A percentile compares a stretch with the other conserved stretches of the same genome.
Evolutionary conservation across 192 early-diverging fungal species (phyloP).

Genomic region (Coemansia sp.): DNA sequence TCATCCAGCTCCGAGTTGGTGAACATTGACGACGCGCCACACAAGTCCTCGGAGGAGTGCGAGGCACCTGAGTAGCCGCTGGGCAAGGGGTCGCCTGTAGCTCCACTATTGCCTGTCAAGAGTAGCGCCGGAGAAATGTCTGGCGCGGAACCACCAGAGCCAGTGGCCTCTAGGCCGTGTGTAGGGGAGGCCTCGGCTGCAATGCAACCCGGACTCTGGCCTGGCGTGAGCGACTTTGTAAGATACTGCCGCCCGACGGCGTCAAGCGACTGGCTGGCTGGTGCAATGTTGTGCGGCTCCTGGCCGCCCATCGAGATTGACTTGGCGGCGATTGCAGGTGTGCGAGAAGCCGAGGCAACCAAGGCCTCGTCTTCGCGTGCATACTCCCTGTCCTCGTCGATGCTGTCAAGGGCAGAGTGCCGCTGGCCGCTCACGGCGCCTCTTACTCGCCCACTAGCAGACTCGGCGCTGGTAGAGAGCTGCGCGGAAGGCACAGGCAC

Average conservation of each 20-base stretch:
- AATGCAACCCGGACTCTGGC: not conserved
- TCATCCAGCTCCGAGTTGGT: constrained; percentile 36
- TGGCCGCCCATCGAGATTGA: not conserved
- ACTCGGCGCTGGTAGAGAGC: not conserved
- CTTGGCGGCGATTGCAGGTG: not conserved
- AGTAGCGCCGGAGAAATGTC: not conserved
- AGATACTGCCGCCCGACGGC: constrained; percentile 29
- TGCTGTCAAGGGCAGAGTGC: constrained; percentile 22
- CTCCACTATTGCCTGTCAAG: not conserved
- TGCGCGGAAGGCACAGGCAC: not conserved
- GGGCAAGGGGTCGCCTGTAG: no score
- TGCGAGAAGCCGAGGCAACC: not conserved
- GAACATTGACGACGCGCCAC: constrained; percentile 46
- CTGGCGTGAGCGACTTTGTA: constrained; percentile 10
- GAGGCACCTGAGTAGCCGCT: constrained; percentile 3
- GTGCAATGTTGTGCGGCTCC: not conserved
- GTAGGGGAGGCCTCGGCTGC: not conserved
- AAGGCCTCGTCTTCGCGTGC: not conserved
- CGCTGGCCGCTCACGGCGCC: constrained; percentile 3
- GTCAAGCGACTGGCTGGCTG: constrained; percentile 8
- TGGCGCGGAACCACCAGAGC: not conserved
- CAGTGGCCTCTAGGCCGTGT: not conserved
- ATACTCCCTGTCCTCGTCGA: constrained; percentile 26
- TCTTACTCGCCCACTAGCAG: constrained; percentile 7
- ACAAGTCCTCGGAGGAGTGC: constrained; percentile 22